These are phyloP conservation scores for Drosera capensis DNA, from an alignment of 148 eudicot genomes.

Conservation along the genomic window DNA sequence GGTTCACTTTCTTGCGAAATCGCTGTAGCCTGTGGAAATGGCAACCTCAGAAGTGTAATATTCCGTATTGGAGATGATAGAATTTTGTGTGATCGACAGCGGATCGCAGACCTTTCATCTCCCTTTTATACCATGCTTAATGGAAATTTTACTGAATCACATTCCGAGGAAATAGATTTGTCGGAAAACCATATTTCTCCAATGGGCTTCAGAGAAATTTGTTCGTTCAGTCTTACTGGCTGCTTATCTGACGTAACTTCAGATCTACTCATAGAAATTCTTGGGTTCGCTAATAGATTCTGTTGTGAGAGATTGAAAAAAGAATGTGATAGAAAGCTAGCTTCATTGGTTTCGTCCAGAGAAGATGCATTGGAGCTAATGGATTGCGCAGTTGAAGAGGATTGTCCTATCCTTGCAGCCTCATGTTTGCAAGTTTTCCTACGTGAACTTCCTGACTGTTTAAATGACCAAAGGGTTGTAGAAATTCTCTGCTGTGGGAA, in stretches of 20 bases:
- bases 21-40: conserved; percentile 5
- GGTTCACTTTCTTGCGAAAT: conserved; percentile 10
- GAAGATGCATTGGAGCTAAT: conserved; percentile 57
- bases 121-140: conserved; percentile 88
- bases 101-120: conserved; percentile 62
- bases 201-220: conserved; percentile 55
- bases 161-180: conserved; percentile 47
- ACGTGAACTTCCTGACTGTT: conserved; percentile 63
- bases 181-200: conserved; percentile 68
- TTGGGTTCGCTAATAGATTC: conserved; percentile 67
- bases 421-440: conserved; percentile 86
- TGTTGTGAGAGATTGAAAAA: conserved; percentile 80
- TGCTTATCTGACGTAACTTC: conserved; percentile 33
- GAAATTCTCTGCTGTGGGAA: conserved; percentile 45
- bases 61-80: conserved; percentile 63
- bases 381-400: conserved; percentile 75
- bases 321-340: conserved; percentile 75
- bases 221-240: conserved; percentile 46
- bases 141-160: conserved; percentile 81
- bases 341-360: conserved; percentile 48
- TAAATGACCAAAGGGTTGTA: conserved; percentile 44
- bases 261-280: conserved; percentile 48
- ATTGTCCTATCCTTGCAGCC: conserved; percentile 62
- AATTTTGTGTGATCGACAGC: conserved; percentile 60
- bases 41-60: conserved; percentile 29